Percentiles rank a stretch among this genome's conserved stretches.
These are phyloP conservation scores for Yamadazyma phyllophila DNA, from an alignment of 805 yeast species.

Conservation along the genomic window DNA sequence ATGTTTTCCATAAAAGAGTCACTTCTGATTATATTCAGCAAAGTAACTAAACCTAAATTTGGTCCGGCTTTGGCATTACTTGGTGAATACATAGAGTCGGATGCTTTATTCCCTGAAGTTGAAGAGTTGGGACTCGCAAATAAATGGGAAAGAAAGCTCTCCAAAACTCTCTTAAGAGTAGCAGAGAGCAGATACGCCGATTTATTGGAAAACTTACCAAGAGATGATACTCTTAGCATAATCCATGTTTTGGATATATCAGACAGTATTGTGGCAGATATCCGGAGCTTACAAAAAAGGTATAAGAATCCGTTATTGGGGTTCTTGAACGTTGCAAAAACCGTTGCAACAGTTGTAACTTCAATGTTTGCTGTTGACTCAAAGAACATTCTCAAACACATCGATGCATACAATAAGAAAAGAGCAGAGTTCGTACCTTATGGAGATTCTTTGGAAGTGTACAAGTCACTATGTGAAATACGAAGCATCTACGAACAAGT, in stretches of 20 bases:
- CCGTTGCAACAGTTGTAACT: slow-evolving; percentile 48
- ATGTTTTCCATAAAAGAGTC: slow-evolving; percentile 45
- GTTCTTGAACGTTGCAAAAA: slow-evolving; percentile 48
- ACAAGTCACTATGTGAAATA: slow-evolving; percentile 51
- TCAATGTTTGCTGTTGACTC: slow-evolving; percentile 55
- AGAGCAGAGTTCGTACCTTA: slow-evolving; percentile 39
- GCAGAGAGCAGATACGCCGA: slow-evolving; percentile 40
- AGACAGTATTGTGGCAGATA: slow-evolving; percentile 48
- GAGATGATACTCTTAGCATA: slow-evolving; percentile 51
- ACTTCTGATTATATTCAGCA: slow-evolving; percentile 41
- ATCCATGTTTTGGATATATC: slow-evolving; percentile 57
- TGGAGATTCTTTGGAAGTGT: slow-evolving; percentile 58
- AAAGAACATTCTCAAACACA: slow-evolving; percentile 48
- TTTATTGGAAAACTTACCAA: slow-evolving; percentile 50
- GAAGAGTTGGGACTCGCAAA: slow-evolving; percentile 37
- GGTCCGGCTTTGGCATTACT: slow-evolving; percentile 50
- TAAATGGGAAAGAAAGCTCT: slow-evolving; percentile 45
- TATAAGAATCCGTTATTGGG: slow-evolving; percentile 64
- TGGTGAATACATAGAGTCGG: slow-evolving; percentile 50
- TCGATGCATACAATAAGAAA: slow-evolving; percentile 39
- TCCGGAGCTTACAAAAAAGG: slow-evolving; percentile 53
- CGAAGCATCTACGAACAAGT: slow-evolving; percentile 53
- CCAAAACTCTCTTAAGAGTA: slow-evolving; percentile 32
- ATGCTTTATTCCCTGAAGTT: slow-evolving; percentile 38
- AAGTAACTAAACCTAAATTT: slow-evolving; percentile 52